Base-by-base conservation (phyloP, 2,329 filamentous ascomycete species). In the Nothophoma quercina region DNA sequence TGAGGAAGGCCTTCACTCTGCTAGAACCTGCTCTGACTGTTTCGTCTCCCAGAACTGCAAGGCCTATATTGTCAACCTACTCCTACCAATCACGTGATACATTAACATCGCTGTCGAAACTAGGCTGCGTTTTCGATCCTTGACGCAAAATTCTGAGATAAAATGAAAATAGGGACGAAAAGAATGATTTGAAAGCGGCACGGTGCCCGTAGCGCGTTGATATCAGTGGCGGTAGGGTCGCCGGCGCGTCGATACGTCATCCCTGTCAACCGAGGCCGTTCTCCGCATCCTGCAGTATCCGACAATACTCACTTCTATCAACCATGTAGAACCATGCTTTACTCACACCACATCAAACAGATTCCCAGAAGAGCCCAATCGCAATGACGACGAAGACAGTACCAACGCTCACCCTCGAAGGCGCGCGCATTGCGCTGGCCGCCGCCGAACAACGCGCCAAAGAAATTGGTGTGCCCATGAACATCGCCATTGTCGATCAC, bases 401-500 rank as follows among this genome's bases (percentile, higher is more conserved):
- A 16, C 66, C 71, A 15, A 64, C 65, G 2, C 63, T 77, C 30
- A 75, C 72, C 22, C 69, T 74, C 41, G 53, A 65, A 3, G 73
- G 73, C 16, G 74, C 74, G 39, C 70, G 68, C 52, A 64, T 64
- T 40, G 73, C 73, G 28, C 56, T 74, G 29, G 53, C 64, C 28
- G 74, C 73, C 33, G 73, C 73, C 34, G 69, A 74, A 64, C 57
- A 64, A 26, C 70, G 71, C 42, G 68, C 74, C 23, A 63, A 65
- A 29, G 64, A 67, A 46, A 75, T 76, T 51, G 62, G 64, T 15
- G 60, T 76, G 5, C 67, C 65, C 25, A 81, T 80, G 79, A 81
- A 81, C 71, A 81, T 81, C 51, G 79, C 79, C 51, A 67, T 81
- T 49, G 74, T 80, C 49, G 79, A 81, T 63, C 60, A 69, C 23